These are phyloP conservation scores for Salvia hispanica DNA, from an alignment of 257 asterid genomes.

Conservation along the genomic window DNA sequence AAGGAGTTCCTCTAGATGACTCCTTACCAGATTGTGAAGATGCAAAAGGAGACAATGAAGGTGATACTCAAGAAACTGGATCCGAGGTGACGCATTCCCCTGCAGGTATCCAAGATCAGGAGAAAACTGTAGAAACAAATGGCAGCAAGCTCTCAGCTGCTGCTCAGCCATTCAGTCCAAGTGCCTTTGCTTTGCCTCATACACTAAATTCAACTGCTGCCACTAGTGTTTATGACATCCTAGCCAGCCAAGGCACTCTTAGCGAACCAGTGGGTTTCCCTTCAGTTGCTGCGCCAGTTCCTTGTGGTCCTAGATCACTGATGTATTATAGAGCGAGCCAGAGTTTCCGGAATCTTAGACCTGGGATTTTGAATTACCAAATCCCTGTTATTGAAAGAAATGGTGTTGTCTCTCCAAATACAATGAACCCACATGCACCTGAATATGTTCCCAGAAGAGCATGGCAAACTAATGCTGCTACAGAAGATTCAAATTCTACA, in stretches of 20 bases:
- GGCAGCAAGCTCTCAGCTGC: constrained; percentile 95
- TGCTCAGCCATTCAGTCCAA: constrained; percentile 91
- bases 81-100: too few relatives aligned
- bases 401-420: constrained; percentile 46
- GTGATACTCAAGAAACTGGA: constrained; percentile 42
- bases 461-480: constrained; percentile 47
- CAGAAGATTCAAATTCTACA: constrained; percentile 50
- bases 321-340: constrained; percentile 72
- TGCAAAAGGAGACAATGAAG: constrained; percentile 48
- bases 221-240: constrained; percentile 62
- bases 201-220: constrained; percentile 46
- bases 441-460: constrained; percentile 80
- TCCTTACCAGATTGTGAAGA: constrained; percentile 46
- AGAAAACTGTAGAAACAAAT: constrained; percentile 56
- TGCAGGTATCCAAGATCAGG: constrained; percentile 49
- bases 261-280: constrained; percentile 70
- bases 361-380: constrained; percentile 60
- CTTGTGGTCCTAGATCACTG: constrained; percentile 92
- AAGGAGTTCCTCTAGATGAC: constrained; percentile 45
- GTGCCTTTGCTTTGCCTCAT: constrained; percentile 55
- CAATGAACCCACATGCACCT: constrained; percentile 96
- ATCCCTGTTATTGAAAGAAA: constrained; percentile 49
- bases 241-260: constrained; percentile 60
- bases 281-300: constrained; percentile 85
- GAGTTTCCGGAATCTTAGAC: constrained; percentile 50